These are phyloP conservation scores for Beta macrorhiza DNA, from an alignment of 179 eudicot species.

Conservation along the genomic window DNA sequence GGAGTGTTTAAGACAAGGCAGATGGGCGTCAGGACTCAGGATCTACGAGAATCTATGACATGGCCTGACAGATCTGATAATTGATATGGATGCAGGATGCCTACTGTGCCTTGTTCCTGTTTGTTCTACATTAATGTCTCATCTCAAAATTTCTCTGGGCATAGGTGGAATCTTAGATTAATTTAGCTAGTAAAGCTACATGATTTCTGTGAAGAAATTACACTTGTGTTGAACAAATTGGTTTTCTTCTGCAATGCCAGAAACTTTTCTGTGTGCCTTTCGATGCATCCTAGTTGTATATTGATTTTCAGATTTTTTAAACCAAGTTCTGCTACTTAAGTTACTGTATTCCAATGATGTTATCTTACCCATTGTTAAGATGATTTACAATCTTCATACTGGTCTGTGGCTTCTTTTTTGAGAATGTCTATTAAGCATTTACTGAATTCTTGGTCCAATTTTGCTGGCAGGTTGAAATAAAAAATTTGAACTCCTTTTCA, in stretches of 20 bases:
- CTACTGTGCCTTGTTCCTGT: not conserved
- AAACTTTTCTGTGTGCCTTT: not conserved
- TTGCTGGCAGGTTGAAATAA: constrained; percentile 79
- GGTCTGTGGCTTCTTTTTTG: constrained; percentile 5
- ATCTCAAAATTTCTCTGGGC: not conserved
- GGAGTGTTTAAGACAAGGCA: not conserved
- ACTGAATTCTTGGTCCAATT: constrained; percentile 12
- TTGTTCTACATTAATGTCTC: not conserved
- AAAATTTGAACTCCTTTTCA: constrained; percentile 86
- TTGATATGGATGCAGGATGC: too few species aligned
- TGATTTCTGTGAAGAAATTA: not conserved
- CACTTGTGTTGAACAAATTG: not conserved
- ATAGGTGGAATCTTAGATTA: not conserved
- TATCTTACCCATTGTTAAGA: not conserved
- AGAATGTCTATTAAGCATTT: not conserved
- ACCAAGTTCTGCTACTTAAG: not conserved
- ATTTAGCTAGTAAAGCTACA: not conserved
- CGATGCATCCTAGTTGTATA: not conserved
- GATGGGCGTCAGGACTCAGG: not conserved
- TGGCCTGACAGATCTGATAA: not conserved
- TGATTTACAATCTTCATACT: not conserved
- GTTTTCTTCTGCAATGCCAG: not conserved
- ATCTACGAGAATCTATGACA: not conserved
- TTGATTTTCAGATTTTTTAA: not conserved
- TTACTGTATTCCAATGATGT: not conserved